These are phyloP conservation scores for Botryotinia convoluta DNA, from an alignment of 2,329 filamentous ascomycete species.

Conservation along the genomic window DNA sequence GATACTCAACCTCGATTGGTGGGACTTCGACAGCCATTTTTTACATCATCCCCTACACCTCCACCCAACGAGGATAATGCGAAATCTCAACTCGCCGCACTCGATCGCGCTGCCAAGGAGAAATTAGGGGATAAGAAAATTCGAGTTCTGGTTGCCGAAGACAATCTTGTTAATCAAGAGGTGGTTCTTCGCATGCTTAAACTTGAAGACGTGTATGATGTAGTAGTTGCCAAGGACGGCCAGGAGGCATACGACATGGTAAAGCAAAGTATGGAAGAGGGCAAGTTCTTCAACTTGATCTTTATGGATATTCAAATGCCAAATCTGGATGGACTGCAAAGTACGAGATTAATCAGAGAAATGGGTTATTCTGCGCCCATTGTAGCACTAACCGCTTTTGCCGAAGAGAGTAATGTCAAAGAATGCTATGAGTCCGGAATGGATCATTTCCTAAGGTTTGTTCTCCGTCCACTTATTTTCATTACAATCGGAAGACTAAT, in stretches of 20 bases:
- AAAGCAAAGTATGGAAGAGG: conserved; percentile 73
- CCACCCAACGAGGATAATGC: conserved; percentile 31
- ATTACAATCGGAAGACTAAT: conserved; percentile 20
- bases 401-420: conserved; percentile 84
- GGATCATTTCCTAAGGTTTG: conserved; percentile 71
- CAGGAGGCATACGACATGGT: conserved; percentile 87
- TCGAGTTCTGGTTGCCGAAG: conserved; percentile 82
- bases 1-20: conserved; percentile 76
- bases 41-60: conserved; percentile 41
- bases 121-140: conserved; percentile 60
- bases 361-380: conserved; percentile 87
- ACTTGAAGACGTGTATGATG: conserved; percentile 78
- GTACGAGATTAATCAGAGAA: conserved; percentile 77
- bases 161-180: conserved; percentile 64
- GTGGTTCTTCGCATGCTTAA: conserved; percentile 65
- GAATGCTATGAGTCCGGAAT: conserved; percentile 87
- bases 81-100: conserved; percentile 61
- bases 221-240: conserved; percentile 81
- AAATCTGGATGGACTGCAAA: conserved; percentile 84
- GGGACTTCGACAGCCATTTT: conserved; percentile 81
- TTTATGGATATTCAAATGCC: conserved; percentile 98
- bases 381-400: conserved; percentile 85
- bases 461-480: neutral
- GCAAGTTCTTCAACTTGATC: conserved; percentile 76
- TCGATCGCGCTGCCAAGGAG: conserved; percentile 63